phyloP scores from a whole-genome alignment of 1,139 yeast species.

The Saccharomyces hybrid region DNA sequence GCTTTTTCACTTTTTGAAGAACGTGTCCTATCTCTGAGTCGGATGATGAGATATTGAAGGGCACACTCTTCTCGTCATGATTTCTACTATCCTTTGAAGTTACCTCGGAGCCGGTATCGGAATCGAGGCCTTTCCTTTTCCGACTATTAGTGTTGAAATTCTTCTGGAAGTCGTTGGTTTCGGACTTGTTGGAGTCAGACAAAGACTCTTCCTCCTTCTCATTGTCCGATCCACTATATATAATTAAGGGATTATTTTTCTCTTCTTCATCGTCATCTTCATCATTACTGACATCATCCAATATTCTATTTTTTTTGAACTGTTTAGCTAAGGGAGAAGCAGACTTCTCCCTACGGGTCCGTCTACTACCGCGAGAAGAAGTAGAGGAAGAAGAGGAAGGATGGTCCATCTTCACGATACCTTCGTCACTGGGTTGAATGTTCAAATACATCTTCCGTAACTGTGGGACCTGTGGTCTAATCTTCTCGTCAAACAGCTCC shows the following conservation, averaged over 20 bases:
- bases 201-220: constrained; percentile 1
- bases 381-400: constrained; percentile 3
- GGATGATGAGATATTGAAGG: not conserved
- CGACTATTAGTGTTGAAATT: not conserved
- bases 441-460: constrained; percentile 13
- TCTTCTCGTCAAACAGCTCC: constrained; percentile 42
- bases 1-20: constrained; percentile 6
- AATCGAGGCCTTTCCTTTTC: not conserved
- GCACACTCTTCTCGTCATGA: not conserved
- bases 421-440: constrained; percentile 3
- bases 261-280: constrained; percentile 1
- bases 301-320: not conserved
- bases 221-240: constrained; percentile 1
- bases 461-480: constrained; percentile 28
- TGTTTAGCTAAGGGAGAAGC: not conserved
- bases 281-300: constrained; percentile 2
- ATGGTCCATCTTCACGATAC: not conserved
- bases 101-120: not conserved
- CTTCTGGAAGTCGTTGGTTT: not conserved
- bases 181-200: not conserved
- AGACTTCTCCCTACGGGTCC: not conserved
- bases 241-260: not conserved
- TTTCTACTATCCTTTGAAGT: not conserved
- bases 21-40: constrained; percentile 1
- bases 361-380: constrained; percentile 1